phyloP scores from a whole-genome alignment of 2,329 filamentous ascomycete species.

The Fusarium sp. region DNA sequence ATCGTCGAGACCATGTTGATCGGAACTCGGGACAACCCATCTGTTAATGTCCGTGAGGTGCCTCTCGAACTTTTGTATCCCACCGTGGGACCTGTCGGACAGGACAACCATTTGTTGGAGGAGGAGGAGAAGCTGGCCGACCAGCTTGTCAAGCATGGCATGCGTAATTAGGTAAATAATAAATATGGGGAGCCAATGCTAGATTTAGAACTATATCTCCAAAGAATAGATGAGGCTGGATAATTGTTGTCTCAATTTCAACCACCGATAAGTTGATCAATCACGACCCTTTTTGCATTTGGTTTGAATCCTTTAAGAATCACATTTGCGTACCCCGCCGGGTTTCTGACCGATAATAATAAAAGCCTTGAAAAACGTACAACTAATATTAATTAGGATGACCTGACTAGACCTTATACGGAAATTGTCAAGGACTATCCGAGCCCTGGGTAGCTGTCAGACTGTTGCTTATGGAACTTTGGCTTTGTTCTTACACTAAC shows the following conservation, averaged over 20 bases:
- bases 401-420: not conserved
- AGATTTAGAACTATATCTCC: not conserved
- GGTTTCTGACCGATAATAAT: not conserved
- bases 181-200: not conserved
- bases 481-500: not conserved
- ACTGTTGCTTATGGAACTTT: not conserved
- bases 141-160: constrained; percentile 6
- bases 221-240: not conserved
- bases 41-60: constrained; percentile 11
- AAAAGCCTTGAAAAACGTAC: not conserved
- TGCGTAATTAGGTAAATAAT: constrained; percentile 3
- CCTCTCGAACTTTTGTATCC: constrained; percentile 10
- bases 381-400: not conserved
- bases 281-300: not conserved
- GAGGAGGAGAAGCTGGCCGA: constrained; percentile 8
- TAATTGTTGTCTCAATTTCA: not conserved
- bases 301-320: not conserved
- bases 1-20: constrained; percentile 27
- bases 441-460: not conserved
- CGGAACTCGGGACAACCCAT: constrained; percentile 7
- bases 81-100: constrained; percentile 4
- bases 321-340: not conserved
- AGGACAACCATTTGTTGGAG: not conserved
- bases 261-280: not conserved
- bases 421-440: not conserved